Evolutionary conservation across 345 rosid species (phyloP).

Genomic region (Eucalyptus polyanthemos): DNA sequence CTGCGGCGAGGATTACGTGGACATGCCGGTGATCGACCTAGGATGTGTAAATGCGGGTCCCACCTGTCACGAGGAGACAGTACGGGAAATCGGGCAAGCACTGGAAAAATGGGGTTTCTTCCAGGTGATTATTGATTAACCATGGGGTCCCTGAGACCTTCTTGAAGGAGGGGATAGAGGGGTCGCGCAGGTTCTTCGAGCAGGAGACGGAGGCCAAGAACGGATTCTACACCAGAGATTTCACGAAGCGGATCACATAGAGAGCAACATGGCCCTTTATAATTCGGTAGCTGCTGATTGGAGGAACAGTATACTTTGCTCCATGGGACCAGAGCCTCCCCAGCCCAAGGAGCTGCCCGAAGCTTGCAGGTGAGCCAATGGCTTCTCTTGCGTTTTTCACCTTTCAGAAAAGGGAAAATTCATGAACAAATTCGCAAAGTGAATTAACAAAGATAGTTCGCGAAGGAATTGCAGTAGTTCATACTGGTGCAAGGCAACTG

Average conservation of each 20-base stretch:
- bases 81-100: not conserved
- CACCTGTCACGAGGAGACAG: not conserved
- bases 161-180: not conserved
- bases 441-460: too few species aligned
- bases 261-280: not conserved
- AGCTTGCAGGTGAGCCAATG: too few species aligned
- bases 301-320: too few species aligned
- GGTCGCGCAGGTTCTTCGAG: not conserved
- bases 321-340: too few species aligned
- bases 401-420: too few species aligned
- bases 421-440: too few species aligned
- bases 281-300: too few species aligned
- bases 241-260: not conserved
- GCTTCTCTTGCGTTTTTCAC: too few species aligned
- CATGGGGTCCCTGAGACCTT: constrained; percentile 9
- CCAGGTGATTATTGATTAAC: constrained; percentile 1
- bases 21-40: constrained; percentile 26
- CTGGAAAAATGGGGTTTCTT: not conserved
- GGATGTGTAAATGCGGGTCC: not conserved
- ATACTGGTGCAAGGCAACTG: too few species aligned
- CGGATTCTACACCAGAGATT: not conserved
- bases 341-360: too few species aligned
- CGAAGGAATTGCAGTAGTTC: too few species aligned
- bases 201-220: constrained; percentile 5
- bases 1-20: not conserved